Percentiles rank a stretch among this genome's conserved stretches.
These are phyloP conservation scores for Magnaporthiopsis rhizophila DNA, from an alignment of 2,329 filamentous ascomycete genomes.

Conservation along the genomic window DNA sequence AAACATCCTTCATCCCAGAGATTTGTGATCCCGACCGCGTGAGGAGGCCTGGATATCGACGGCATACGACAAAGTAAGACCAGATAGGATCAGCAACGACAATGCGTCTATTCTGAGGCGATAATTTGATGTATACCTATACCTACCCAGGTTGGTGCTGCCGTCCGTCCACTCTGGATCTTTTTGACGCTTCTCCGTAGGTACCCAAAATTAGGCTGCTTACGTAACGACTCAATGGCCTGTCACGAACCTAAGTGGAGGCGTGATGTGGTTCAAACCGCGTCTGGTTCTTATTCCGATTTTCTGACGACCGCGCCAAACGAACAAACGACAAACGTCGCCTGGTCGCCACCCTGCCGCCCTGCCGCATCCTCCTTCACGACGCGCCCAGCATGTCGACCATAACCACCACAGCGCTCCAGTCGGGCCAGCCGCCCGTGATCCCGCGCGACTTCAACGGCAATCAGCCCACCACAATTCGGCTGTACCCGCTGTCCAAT, in stretches of 20 bases:
- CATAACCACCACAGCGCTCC: conserved; percentile 65
- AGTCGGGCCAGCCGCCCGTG: conserved; percentile 71
- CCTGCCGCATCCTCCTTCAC: background rate
- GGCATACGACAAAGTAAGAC: too few relatives aligned
- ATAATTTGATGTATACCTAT: too few relatives aligned
- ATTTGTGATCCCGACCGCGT: too few relatives aligned
- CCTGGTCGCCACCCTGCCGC: background rate
- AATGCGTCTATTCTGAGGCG: too few relatives aligned
- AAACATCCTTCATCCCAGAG: background rate
- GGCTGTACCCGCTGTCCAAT: conserved; percentile 90
- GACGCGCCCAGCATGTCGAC: conserved; percentile 60
- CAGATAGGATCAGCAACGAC: too few relatives aligned
- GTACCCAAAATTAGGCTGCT: background rate
- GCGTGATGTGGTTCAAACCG: background rate
- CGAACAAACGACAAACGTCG: background rate
- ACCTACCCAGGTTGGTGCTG: too few relatives aligned
- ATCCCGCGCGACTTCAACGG: conserved; percentile 78
- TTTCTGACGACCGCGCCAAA: background rate
- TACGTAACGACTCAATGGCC: background rate
- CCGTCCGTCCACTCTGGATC: too few relatives aligned
- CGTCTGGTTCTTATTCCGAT: background rate
- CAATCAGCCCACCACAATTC: conserved; percentile 83
- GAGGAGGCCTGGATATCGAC: too few relatives aligned
- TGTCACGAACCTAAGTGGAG: too few relatives aligned
- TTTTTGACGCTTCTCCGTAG: too few relatives aligned